Base-by-base conservation (phyloP, 1,139 yeast species). In the Ogataea hybrid region DNA sequence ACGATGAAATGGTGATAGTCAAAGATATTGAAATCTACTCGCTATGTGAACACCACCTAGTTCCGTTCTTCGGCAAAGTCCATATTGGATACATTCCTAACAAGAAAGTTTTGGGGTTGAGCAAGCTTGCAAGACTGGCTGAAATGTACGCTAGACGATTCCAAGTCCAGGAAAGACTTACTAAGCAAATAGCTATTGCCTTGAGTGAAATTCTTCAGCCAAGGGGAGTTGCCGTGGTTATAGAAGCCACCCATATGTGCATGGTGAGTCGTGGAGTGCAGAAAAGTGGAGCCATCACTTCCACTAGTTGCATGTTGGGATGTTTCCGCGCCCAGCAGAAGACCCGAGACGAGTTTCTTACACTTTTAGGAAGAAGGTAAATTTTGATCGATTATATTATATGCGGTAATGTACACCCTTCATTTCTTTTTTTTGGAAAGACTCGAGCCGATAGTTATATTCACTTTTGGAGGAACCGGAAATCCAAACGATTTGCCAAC, bases 211-310 rank as follows among this genome's bases (percentile, higher is more conserved):
- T 90, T 48, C 71, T 92, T 56, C 83, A 84, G 59, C 98, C 99
- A 14, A 76, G 92, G 56, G 98, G 98, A 43, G 98, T 92, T 11
- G 98, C 97, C 0, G 98, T 92, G 30, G 97, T 92, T 18, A 89
- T 92, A 59, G 98, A 92, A 65, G 97, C 97, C 21, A 80, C 94
- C 8, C 99, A 92, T 62, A 92, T 94, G 98, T 92, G 99, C 65
- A 92, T 92, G 99, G 97, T 90, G 25, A 88, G 95, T 64, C 79
- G 99, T 61, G 99, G 99, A 38, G 89, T 92, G 18, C 97, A 92
- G 63, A 94, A 92, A 66, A 81, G 96, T 0, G 97, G 97, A 1
- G 84, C 96, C 16, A 77, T 87, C 21, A 92, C 99, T 3, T 82
- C 92, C 34, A 94, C 98, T 21, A 87, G 96, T 59, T 90, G 97